A percentile compares a stretch with the other conserved stretches of the same genome.
These are phyloP conservation scores for Penicillium sp. DNA, from an alignment of 2,329 filamentous ascomycete genomes.

Conservation along the genomic window DNA sequence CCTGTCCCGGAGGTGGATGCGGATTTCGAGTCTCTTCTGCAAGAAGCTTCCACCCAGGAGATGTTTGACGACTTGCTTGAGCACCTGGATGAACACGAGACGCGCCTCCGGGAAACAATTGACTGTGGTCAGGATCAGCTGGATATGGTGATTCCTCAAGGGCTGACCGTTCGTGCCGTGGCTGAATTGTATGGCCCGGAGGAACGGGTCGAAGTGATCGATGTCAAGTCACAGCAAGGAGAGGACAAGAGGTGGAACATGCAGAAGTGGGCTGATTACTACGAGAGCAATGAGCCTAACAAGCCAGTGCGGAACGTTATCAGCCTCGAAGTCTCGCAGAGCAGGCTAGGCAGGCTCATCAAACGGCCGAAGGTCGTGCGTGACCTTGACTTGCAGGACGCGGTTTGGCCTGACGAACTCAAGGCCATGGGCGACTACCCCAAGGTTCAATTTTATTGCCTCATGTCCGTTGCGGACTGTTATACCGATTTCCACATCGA, in stretches of 20 bases:
- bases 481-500: conserved; percentile 74
- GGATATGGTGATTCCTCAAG: conserved; percentile 68
- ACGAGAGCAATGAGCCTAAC: conserved; percentile 57
- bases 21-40: conserved; percentile 33
- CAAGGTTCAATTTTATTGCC: conserved; percentile 68
- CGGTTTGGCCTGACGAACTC: conserved; percentile 54
- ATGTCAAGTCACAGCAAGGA: conserved; percentile 69
- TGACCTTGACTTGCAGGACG: conserved; percentile 59
- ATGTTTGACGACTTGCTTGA: conserved; percentile 45
- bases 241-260: conserved; percentile 67
- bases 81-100: conserved; percentile 30
- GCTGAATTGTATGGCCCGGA: conserved; percentile 65
- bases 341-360: conserved; percentile 62
- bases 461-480: conserved; percentile 72
- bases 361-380: conserved; percentile 66
- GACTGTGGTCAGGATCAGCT: conserved; percentile 66
- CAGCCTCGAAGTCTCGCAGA: conserved; percentile 68
- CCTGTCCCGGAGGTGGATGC: conserved; percentile 33
- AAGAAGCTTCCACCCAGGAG: conserved; percentile 41
- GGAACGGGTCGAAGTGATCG: conserved; percentile 66
- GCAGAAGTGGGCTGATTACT: conserved; percentile 68
- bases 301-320: conserved; percentile 70
- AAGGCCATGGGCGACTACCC: conserved; percentile 60
- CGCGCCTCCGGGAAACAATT: conserved; percentile 47
- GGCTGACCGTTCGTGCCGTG: conserved; percentile 64